Base-by-base conservation (phyloP, 495 filamentous ascomycete species). In the Penicillium bovifimosum region DNA sequence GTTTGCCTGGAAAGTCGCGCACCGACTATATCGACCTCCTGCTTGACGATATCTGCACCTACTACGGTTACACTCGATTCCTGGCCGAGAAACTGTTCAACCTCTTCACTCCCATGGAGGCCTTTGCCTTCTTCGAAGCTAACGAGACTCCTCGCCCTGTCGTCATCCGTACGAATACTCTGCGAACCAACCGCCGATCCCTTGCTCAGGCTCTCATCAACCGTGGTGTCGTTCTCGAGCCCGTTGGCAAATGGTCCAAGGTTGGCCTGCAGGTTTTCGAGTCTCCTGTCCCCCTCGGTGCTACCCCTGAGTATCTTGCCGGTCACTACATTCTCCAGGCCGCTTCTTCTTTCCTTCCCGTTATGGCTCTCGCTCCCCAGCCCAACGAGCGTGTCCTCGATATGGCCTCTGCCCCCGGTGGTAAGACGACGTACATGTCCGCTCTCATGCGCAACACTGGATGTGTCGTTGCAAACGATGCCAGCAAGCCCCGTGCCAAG, bases 401-500 rank as follows among this genome's bases (percentile, higher is more conserved):
- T 75, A 98, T 98, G 93, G 90, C 93, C n/a, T 82, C 93, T 51
- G 93, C 93, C 54, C 93, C 93, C 51, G 93, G 93, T 72, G 93
- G 93, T 68, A 98, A 98, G 73, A 95, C 91, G 7, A 96, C 95
- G 3, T 89, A 97, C 67, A 90, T 96, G 62, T 88, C 93, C 11
- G 93, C 95, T 0, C 70, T 98, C 55, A 97, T 98, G 93, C 95
- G 92, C 68, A 98, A 98, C 71, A 97, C 95, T 0, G 93, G 93
- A 45, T 87, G 83, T 55, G 86, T 98, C 44, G 93, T 97, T 66
- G 93, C 93, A 59, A 97, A 97, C 74, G 93, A 98, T 83, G 82
- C 84, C 64, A 96, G 87, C 77, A 96, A 96, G 63, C 68, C 82
- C 33, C 88, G 93, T 80, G 80, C 92, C 26, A 96, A 96, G 74